A percentile compares a stretch with the other conserved stretches of the same genome.
Conservation (phyloP, 2,329 filamentous ascomycete species). For the Torrubiellomyces zombiae region DNA sequence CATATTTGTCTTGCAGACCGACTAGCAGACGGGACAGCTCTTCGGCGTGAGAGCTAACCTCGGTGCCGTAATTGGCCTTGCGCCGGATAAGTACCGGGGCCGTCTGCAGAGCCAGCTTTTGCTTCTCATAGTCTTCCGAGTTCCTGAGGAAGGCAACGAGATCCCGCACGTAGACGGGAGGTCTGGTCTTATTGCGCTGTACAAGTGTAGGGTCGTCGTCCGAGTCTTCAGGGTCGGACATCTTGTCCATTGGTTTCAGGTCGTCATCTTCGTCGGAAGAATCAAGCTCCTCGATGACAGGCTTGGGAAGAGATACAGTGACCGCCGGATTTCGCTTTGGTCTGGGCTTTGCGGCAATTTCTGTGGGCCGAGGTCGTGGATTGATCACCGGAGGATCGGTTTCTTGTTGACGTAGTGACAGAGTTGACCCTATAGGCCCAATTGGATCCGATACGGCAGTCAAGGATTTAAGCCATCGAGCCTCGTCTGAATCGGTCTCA, state of each 20-base stretch:
- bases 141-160: conserved; percentile 66
- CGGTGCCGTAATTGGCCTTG: conserved; percentile 75
- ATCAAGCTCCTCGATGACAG: conserved; percentile 50
- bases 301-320: conserved; percentile 16
- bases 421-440: conserved; percentile 39
- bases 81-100: conserved; percentile 70
- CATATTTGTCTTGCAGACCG: conserved; percentile 71
- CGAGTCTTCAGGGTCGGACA: conserved; percentile 77
- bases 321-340: conserved; percentile 13
- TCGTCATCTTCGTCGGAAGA: conserved; percentile 46
- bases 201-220: conserved; percentile 85
- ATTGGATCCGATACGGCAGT: conserved; percentile 43
- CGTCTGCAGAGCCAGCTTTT: conserved; percentile 61
- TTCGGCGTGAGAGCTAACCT: conserved; percentile 69
- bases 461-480: conserved; percentile 56
- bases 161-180: conserved; percentile 83
- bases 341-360: conserved; percentile 13
- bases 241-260: conserved; percentile 65
- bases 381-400: not conserved
- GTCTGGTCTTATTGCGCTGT: conserved; percentile 62
- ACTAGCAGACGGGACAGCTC: conserved; percentile 64
- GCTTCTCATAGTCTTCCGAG: conserved; percentile 68
- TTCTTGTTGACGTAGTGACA: conserved; percentile 5
- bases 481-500: conserved; percentile 57
- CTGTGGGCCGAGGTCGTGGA: conserved; percentile 1